A percentile compares a stretch with the other conserved stretches of the same genome.
phyloP scores from a whole-genome alignment of 306 rosid genomes.

The Benincasa hispida region DNA sequence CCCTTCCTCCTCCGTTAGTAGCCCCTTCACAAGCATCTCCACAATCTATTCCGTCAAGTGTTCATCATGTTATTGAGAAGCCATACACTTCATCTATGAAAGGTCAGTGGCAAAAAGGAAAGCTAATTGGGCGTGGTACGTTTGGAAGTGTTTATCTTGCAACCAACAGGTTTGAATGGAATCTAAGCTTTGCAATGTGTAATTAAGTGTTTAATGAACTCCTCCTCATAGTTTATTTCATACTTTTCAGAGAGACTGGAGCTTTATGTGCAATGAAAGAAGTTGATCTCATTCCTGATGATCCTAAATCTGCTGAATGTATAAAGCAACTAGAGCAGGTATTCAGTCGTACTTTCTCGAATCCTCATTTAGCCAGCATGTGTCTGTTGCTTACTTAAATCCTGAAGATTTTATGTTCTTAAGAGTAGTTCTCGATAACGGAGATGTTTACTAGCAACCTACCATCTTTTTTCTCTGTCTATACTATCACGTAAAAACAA shows the following conservation, averaged over 20 bases:
- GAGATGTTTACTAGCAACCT: not conserved
- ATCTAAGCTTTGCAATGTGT: conserved; percentile 1
- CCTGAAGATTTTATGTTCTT: not conserved
- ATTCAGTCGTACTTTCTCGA: not conserved
- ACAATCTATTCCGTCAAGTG: conserved; percentile 15
- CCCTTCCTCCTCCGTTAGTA: conserved; percentile 61
- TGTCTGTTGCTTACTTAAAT: not conserved
- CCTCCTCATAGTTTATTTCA: conserved; percentile 6
- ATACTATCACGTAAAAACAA: not conserved
- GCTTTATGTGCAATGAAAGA: conserved; percentile 97
- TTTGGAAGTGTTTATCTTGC: conserved; percentile 84
- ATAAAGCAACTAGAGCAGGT: conserved; percentile 92
- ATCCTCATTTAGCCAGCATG: not conserved
- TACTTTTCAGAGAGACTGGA: conserved; percentile 58
- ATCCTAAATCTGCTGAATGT: conserved; percentile 73
- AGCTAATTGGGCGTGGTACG: conserved; percentile 83
- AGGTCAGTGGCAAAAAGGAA: conserved; percentile 89
- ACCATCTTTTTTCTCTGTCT: not conserved
- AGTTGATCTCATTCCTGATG: conserved; percentile 87
- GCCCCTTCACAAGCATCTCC: conserved; percentile 21
- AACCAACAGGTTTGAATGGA: conserved; percentile 48
- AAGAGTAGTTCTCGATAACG: not conserved
- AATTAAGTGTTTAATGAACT: conserved; percentile 11
- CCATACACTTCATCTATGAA: conserved; percentile 27
- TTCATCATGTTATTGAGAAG: conserved; percentile 24